Conservation (phyloP, 169 alveolate species). For the Perkinsus olseni region DNA sequence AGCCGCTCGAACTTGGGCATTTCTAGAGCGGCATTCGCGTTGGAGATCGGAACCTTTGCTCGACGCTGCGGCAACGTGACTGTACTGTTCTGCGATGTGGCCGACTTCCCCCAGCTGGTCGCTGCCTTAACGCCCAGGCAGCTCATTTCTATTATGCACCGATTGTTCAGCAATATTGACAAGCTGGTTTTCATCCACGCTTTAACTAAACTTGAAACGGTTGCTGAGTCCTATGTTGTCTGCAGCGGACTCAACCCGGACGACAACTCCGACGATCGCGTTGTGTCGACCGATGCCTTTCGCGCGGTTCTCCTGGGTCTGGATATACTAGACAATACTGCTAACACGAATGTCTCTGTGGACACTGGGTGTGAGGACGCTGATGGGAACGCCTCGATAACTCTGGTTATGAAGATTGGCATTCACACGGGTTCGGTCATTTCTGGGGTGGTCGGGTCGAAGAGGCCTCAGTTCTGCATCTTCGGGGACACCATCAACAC, state of each 20-base stretch:
- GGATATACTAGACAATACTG: constrained; percentile 48
- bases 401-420: constrained; percentile 65
- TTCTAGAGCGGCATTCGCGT: not conserved
- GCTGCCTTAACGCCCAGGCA: constrained; percentile 82
- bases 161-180: constrained; percentile 75
- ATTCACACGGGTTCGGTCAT: constrained; percentile 90
- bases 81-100: constrained; percentile 91
- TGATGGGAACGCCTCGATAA: not conserved
- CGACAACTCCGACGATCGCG: not conserved
- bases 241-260: constrained; percentile 56
- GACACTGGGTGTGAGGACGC: not conserved
- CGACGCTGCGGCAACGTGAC: constrained; percentile 80
- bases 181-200: constrained; percentile 31
- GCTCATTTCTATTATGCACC: constrained; percentile 82
- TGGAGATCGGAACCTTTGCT: constrained; percentile 13
- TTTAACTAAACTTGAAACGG: constrained; percentile 66
- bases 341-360: not conserved
- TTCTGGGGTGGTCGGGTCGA: constrained; percentile 96
- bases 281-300: not conserved
- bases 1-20: not conserved
- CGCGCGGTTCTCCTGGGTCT: constrained; percentile 38
- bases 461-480: constrained; percentile 92
- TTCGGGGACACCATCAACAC: constrained; percentile 98
- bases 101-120: constrained; percentile 88
- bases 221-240: constrained; percentile 69